Conservation (phyloP, 805 yeast species). For the Ogataea dorogensis region DNA sequence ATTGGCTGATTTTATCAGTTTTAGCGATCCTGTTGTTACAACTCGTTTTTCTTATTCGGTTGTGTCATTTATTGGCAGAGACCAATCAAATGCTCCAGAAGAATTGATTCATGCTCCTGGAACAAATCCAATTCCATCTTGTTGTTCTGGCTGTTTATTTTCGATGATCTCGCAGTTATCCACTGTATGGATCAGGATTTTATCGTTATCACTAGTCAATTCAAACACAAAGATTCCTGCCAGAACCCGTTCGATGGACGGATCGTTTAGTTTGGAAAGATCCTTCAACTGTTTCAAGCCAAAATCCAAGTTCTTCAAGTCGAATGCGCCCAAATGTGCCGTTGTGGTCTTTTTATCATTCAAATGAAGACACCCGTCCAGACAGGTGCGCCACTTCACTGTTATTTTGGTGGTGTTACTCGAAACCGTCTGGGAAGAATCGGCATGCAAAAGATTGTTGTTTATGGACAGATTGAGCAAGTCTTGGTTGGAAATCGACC, state of each 20-base stretch:
- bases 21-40: constrained; percentile 11
- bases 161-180: constrained; percentile 65
- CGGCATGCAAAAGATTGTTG: constrained; percentile 20
- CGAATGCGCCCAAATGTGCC: constrained; percentile 29
- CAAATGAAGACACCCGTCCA: constrained; percentile 50
- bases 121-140: constrained; percentile 21
- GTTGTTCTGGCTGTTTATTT: constrained; percentile 27
- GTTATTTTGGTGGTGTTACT: constrained; percentile 48
- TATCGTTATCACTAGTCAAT: constrained; percentile 51
- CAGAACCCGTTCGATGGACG: constrained; percentile 37
- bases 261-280: constrained; percentile 6
- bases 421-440: constrained; percentile 25
- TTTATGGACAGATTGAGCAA: constrained; percentile 28
- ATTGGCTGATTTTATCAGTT: constrained; percentile 13
- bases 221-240: constrained; percentile 67
- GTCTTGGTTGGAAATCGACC: constrained; percentile 26
- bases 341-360: constrained; percentile 24
- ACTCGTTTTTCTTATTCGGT: constrained; percentile 6
- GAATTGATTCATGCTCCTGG: constrained; percentile 19
- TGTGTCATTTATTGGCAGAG: constrained; percentile 7
- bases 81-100: constrained; percentile 1
- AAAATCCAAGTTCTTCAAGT: constrained; percentile 22
- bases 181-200: constrained; percentile 60
- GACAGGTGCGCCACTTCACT: constrained; percentile 58
- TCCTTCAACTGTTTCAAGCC: constrained; percentile 13